These are phyloP conservation scores for Strobilomyces dryophilus DNA, from an alignment of 768 basidiomycete species.

Conservation along the genomic window DNA sequence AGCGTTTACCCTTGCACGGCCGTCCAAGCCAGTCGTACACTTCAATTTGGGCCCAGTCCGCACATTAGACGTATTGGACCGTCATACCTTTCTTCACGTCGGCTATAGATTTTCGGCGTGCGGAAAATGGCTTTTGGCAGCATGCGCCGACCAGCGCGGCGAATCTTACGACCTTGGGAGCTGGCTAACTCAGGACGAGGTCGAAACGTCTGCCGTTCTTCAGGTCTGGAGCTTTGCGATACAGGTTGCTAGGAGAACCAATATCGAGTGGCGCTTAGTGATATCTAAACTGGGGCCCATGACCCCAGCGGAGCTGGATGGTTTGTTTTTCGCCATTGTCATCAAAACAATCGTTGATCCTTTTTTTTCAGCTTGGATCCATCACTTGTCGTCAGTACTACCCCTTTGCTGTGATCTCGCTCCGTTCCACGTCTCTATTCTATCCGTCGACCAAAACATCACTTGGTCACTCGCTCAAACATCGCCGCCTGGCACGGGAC, in stretches of 20 bases:
- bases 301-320: slow-evolving; percentile 54
- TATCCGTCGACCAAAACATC: slow-evolving; percentile 55
- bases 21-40: slow-evolving; percentile 31
- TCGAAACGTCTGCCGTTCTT: slow-evolving; percentile 44
- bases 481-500: slow-evolving; percentile 22
- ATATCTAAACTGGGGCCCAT: slow-evolving; percentile 67
- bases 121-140: slow-evolving; percentile 74
- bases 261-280: slow-evolving; percentile 78
- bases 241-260: slow-evolving; percentile 57
- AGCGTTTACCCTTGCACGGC: slow-evolving; percentile 58
- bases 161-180: slow-evolving; percentile 68
- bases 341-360: slow-evolving; percentile 1
- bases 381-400: slow-evolving; percentile 42
- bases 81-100: slow-evolving; percentile 67
- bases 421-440: slow-evolving; percentile 55
- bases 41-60: slow-evolving; percentile 38
- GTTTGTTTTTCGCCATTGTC: slow-evolving; percentile 38
- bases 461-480: slow-evolving; percentile 54
- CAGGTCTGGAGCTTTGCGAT: slow-evolving; percentile 71
- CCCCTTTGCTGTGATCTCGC: slow-evolving; percentile 39
- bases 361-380: slow-evolving; percentile 57
- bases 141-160: slow-evolving; percentile 73
- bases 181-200: slow-evolving; percentile 55
- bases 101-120: slow-evolving; percentile 65
- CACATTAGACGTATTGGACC: slow-evolving; percentile 49